Evolutionary conservation across 2,329 filamentous ascomycete genomes (phyloP).

Genomic region (Hypoxylon sp.): DNA sequence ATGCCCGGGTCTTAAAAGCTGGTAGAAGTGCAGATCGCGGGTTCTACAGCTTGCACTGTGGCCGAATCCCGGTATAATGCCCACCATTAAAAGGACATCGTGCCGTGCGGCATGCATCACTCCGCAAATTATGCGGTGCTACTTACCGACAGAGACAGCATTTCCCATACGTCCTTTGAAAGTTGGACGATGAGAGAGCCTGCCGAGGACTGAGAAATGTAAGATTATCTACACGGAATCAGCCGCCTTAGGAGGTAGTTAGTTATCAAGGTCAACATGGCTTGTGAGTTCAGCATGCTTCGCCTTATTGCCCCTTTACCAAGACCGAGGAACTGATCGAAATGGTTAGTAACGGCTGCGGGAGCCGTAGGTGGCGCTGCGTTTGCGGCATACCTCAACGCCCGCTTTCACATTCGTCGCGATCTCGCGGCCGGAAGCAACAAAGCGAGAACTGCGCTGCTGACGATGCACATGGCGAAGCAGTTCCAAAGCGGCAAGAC

Average conservation of each 20-base stretch:
- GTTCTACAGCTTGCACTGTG: background rate
- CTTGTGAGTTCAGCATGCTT: slow-evolving; percentile 15
- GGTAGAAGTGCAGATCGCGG: background rate
- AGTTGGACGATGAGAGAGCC: background rate
- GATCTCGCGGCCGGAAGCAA: slow-evolving; percentile 60
- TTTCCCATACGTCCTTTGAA: background rate
- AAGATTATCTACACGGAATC: background rate
- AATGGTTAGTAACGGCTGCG: slow-evolving; percentile 26
- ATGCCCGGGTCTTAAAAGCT: background rate
- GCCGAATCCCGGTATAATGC: background rate
- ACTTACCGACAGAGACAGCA: too few relatives aligned
- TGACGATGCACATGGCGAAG: slow-evolving; percentile 54
- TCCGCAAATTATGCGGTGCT: too few relatives aligned
- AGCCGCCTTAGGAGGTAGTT: background rate
- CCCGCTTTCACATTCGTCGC: slow-evolving; percentile 69
- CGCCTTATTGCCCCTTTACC: background rate
- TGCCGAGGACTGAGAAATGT: background rate
- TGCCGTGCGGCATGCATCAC: background rate
- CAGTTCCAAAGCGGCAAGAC: slow-evolving; percentile 32
- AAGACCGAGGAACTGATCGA: slow-evolving; percentile 5
- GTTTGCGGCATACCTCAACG: slow-evolving; percentile 66
- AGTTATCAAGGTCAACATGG: slow-evolving; percentile 10
- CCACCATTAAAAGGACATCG: background rate
- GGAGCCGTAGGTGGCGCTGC: slow-evolving; percentile 42
- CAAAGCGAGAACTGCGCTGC: slow-evolving; percentile 48